Base-by-base conservation (phyloP, 768 basidiomycete species). In the Rhizopogon vulgaris region DNA sequence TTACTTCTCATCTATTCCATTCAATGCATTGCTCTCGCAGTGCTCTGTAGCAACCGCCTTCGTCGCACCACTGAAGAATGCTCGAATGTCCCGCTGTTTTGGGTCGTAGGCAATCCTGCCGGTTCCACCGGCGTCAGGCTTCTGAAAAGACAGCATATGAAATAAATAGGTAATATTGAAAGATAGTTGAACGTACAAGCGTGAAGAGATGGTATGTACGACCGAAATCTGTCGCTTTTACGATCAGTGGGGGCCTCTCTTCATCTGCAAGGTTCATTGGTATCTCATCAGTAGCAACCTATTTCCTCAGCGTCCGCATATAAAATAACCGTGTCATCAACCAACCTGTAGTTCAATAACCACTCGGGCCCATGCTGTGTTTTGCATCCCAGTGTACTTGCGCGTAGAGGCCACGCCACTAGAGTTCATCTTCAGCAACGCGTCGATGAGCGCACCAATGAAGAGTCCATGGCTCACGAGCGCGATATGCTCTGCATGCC, bases 391-490 rank as follows among this genome's bases (percentile, higher is more conserved):
- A 49, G 69, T 68, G 52, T 77, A 76, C 38, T 72, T 64, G 48
- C 40, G 60, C 46, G 24, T 51, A 4, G 49, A 58, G n/a, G 57
- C 58, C n/a, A 30, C n/a, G 42, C 61, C 60, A 1, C 69, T 72
- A 37, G 60, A 66, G 54, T 73, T 71, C 55, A 73, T 69, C 57
- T 66, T 73, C 51, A 80, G 56, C 40, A 89, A 63, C 25, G 76
- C 75, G 22, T 72, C 70, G 4, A 87, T 62, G 12, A 85, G 66
- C 65, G 85, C 82, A 25, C 69, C 70, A 41, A 90, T 84, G 64
- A 82, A 83, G 18, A 87, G 58, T 0, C 90, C 87, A 64, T 92
- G 89, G 66, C 87, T 88, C 42, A 89, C 82, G 37, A 90, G 58
- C 1, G 80, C 86, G 24, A 90, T 63, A 54, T 83, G 84, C 32